These are phyloP conservation scores for Hymenoscyphus fructigenus DNA, from an alignment of 2,329 filamentous ascomycete genomes.

Conservation along the genomic window DNA sequence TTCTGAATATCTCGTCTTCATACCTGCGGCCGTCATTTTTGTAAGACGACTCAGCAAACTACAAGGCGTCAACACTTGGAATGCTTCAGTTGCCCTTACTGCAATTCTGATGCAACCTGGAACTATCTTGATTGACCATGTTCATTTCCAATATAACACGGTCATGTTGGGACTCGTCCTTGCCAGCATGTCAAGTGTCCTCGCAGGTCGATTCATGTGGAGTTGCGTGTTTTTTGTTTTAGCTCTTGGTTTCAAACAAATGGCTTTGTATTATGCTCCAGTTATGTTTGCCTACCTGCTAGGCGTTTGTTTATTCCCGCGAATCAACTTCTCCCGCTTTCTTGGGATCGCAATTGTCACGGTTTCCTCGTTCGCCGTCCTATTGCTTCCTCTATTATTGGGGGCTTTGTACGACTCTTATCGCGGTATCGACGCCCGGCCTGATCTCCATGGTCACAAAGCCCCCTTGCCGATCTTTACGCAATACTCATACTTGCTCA, in stretches of 20 bases:
- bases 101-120: slow-evolving; percentile 91
- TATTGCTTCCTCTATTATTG: slow-evolving; percentile 73
- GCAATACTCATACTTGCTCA: slow-evolving; percentile 56
- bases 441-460: slow-evolving; percentile 57
- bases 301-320: slow-evolving; percentile 79
- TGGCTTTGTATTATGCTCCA: slow-evolving; percentile 97
- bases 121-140: slow-evolving; percentile 89
- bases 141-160: slow-evolving; percentile 97
- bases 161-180: slow-evolving; percentile 94
- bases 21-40: slow-evolving; percentile 84
- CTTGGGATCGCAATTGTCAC: slow-evolving; percentile 75
- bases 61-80: slow-evolving; percentile 77
- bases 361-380: slow-evolving; percentile 66
- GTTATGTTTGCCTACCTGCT: slow-evolving; percentile 89
- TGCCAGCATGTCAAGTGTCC: slow-evolving; percentile 82
- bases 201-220: slow-evolving; percentile 84
- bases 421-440: slow-evolving; percentile 58
- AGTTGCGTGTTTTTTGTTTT: slow-evolving; percentile 90
- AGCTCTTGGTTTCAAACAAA: slow-evolving; percentile 97
- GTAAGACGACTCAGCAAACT: slow-evolving; percentile 76
- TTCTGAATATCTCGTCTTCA: slow-evolving; percentile 86
- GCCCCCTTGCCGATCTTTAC: slow-evolving; percentile 62
- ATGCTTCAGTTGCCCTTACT: slow-evolving; percentile 78
- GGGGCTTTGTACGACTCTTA: slow-evolving; percentile 69
- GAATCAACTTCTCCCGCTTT: slow-evolving; percentile 65